A percentile compares a stretch with the other conserved stretches of the same genome.
Conservation (phyloP, 2,329 filamentous ascomycete species). For the Aspergillus pseudoglaucus region DNA sequence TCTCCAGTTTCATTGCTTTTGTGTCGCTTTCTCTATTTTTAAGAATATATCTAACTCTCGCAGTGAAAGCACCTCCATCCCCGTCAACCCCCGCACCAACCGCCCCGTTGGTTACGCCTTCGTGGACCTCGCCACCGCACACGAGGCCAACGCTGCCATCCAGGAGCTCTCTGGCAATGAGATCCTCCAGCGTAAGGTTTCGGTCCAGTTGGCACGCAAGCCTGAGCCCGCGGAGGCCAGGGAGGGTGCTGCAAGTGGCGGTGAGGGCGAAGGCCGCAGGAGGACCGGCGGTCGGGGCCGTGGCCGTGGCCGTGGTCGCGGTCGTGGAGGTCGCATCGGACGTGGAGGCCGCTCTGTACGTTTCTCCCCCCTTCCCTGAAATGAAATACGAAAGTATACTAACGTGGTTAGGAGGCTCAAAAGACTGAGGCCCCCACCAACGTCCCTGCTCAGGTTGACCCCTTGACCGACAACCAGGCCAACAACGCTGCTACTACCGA, state of each 20-base stretch:
- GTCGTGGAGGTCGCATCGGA: conserved; percentile 62
- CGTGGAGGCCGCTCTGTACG: conserved; percentile 55
- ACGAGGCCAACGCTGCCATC: conserved; percentile 93
- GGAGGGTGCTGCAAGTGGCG: conserved; percentile 64
- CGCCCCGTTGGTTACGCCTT: conserved; percentile 98
- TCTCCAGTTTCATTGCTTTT: neutral
- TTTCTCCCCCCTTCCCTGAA: conserved; percentile 8
- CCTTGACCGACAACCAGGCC: conserved; percentile 49
- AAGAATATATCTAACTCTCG: conserved; percentile 27
- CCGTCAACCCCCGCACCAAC: conserved; percentile 97
- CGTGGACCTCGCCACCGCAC: conserved; percentile 90
- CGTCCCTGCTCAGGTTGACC: conserved; percentile 13
- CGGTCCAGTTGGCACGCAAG: conserved; percentile 96
- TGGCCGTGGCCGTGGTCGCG: conserved; percentile 59
- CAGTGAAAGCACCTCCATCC: conserved; percentile 98
- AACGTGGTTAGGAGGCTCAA: conserved; percentile 18
- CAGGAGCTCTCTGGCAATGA: conserved; percentile 93
- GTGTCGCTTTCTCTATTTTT: no score
- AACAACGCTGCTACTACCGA: conserved; percentile 34
- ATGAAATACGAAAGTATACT: neutral
- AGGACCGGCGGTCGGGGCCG: conserved; percentile 57
- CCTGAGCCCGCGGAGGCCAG: conserved; percentile 79
- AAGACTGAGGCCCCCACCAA: conserved; percentile 18
- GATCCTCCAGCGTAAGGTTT: conserved; percentile 98
- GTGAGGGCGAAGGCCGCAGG: conserved; percentile 62